Evolutionary conservation across 2,329 filamentous ascomycete species (phyloP).

Genomic region (Neofusicoccum cordaticola): DNA sequence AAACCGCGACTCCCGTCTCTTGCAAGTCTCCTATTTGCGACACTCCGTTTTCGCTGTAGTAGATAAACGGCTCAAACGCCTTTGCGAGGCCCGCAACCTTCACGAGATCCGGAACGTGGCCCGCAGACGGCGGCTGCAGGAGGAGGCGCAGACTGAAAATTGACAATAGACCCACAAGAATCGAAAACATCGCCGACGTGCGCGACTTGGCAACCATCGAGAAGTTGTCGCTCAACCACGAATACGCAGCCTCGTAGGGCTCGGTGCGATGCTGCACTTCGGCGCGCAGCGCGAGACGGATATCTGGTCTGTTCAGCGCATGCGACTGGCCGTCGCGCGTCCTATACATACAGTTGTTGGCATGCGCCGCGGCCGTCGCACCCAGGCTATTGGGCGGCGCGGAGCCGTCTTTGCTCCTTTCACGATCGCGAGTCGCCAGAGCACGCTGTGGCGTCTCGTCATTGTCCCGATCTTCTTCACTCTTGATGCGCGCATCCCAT

Average conservation of each 20-base stretch:
- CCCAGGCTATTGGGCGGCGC: constrained; percentile 19
- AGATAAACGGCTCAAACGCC: constrained; percentile 90
- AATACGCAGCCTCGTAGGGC: constrained; percentile 72
- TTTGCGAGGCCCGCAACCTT: constrained; percentile 87
- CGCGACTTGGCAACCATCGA: constrained; percentile 66
- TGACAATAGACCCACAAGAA: constrained; percentile 62
- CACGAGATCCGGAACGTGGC: constrained; percentile 77
- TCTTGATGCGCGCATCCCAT: constrained; percentile 24
- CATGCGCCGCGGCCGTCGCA: constrained; percentile 11
- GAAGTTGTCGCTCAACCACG: constrained; percentile 60
- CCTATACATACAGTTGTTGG: constrained; percentile 49
- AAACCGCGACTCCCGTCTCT: constrained; percentile 88
- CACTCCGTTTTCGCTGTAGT: constrained; percentile 87
- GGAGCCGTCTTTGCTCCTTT: constrained; percentile 25
- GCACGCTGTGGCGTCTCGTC: constrained; percentile 24
- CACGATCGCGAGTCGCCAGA: constrained; percentile 23
- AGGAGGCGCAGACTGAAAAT: constrained; percentile 64
- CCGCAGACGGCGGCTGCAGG: constrained; percentile 64
- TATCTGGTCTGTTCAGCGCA: constrained; percentile 18
- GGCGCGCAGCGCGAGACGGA: constrained; percentile 81
- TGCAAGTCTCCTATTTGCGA: constrained; percentile 84
- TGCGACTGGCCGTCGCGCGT: constrained; percentile 17
- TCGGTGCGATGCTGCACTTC: constrained; percentile 86
- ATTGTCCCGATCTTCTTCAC: constrained; percentile 23
- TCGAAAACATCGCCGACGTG: constrained; percentile 62